Evolutionary conservation across 306 rosid genomes (phyloP).

Genomic region (Prosopis cineraria): DNA sequence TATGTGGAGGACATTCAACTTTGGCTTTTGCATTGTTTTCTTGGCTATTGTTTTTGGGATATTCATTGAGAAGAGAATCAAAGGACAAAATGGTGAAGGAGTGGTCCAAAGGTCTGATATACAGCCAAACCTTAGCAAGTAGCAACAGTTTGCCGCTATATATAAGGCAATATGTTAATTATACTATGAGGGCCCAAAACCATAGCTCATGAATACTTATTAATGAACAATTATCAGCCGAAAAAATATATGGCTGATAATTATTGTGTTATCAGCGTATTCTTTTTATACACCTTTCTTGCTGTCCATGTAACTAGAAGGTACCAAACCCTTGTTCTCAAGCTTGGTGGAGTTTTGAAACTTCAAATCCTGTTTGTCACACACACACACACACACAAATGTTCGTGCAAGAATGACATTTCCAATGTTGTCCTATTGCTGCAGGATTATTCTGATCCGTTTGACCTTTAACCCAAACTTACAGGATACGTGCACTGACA

Average conservation of each 20-base stretch:
- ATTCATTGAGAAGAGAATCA: conserved; percentile 45
- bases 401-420: conserved; percentile 52
- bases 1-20: conserved; percentile 35
- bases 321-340: background rate
- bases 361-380: conserved; percentile 21
- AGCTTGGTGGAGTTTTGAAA: conserved; percentile 8
- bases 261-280: too few relatives aligned
- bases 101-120: conserved; percentile 11
- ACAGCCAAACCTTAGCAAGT: background rate
- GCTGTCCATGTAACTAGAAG: background rate
- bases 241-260: too few relatives aligned
- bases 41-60: conserved; percentile 23
- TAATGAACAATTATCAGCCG: background rate
- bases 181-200: conserved; percentile 23
- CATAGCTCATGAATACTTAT: background rate
- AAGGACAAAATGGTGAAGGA: conserved; percentile 19
- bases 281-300: background rate
- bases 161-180: conserved; percentile 18
- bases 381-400: background rate
- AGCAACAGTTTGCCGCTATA: conserved; percentile 4
- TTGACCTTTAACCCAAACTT: conserved; percentile 52
- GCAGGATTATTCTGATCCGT: conserved; percentile 41
- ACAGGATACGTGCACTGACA: conserved; percentile 46
- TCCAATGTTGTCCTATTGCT: conserved; percentile 38
- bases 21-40: conserved; percentile 38